Base-by-base conservation (phyloP, 345 rosid genomes). In the Eucalyptus leucophloia region DNA sequence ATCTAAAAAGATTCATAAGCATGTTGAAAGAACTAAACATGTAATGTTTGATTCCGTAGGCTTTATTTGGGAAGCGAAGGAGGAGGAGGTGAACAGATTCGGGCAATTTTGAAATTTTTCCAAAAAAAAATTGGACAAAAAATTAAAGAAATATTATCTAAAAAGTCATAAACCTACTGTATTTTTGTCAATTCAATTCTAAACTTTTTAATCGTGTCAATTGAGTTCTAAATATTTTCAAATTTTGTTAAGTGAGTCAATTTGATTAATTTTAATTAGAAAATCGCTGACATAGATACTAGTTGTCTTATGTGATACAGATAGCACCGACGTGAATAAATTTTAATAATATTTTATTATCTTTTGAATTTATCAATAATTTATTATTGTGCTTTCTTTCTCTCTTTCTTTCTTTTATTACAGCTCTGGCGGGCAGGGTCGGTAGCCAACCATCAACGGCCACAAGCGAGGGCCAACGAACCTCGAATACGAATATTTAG, bases 271-370 rank as follows among this genome's bases (percentile, higher is more conserved):
- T 24, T 24, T 56, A 24, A 11, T 24, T 56, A 11, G 13, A 56
- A 56, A 56, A 24, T 24, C 14, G 0, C 2, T 0, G 0, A 56
- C 28, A 10, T 56, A 9, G 1, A 56, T 24, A 2, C 0, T 0
- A 0, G 6, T 24, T 24, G 30, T 56, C 62, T 24, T 56, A 10
- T 24, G 1, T 9, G 12, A 56, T 7, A 9, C 2, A 3, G 0
- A 7, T 1, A 4, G 3, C 2, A 53, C 4, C 2, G 1, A 54
- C 2, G 3, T 23, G 0, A 2, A 56, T 4, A 56, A 24, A 4
- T 56, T 56, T 56, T 24, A 56, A 56, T 56, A 56, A 9, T 56
- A 56, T 56, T 56, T 23, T 24, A 56, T 5, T 56, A 23, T 56
- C 5, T 53, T 53, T 21, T 53, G 5, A 53, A 53, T 53, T 51